Evolutionary conservation across 2,329 filamentous ascomycete genomes (phyloP), one percentile per base, ranked within the genome.

Genomic region (Helicocarpus griseus): DNA sequence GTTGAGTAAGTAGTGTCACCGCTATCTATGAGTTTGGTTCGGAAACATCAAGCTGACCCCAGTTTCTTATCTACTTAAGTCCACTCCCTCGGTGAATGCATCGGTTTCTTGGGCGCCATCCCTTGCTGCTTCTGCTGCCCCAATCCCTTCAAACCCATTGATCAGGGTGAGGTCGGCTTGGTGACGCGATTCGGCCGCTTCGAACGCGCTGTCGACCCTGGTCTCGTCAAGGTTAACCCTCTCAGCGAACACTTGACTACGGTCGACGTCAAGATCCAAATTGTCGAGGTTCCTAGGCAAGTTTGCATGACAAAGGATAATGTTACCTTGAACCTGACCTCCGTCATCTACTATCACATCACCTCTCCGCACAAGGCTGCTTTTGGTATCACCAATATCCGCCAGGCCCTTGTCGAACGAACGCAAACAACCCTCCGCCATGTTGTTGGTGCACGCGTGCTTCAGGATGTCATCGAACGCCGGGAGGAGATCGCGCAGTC

Each of bases 251-350:
- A 78, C 53, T 79, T 98, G 39, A 85, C 89, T 60, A 88, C 94
- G 63, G 86, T 98, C 66, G 93, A 98, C 69, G 93, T 98, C 74
- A 98, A 97, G 82, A 96, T 97, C 61, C 93, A 98, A 74, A 96
- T 95, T 58, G 89, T 94, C 68, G 72, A 98, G 76, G 93, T 98
- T 22, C 91, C 91, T 17, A 83, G 90, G 72, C 93, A 98, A 73
- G 83, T 91, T 56, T 97, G 93, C 78, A 98, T 98, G 90, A 98
- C 93, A 69, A 97, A 97, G 76, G 93, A 98, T 77, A 98, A 98
- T 64, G 93, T 97, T 57, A 95, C 87, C 43, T 78, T 98, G 39
- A 85, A 90, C 62, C 78, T 98, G 60, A 97, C 90, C 45, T 95
- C 88, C 5, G 93, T 98, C 67, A 96, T 98, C 73, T 98, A 98